These are phyloP conservation scores for Arctium minus DNA, from an alignment of 129 eudicot genomes.

Conservation along the genomic window DNA sequence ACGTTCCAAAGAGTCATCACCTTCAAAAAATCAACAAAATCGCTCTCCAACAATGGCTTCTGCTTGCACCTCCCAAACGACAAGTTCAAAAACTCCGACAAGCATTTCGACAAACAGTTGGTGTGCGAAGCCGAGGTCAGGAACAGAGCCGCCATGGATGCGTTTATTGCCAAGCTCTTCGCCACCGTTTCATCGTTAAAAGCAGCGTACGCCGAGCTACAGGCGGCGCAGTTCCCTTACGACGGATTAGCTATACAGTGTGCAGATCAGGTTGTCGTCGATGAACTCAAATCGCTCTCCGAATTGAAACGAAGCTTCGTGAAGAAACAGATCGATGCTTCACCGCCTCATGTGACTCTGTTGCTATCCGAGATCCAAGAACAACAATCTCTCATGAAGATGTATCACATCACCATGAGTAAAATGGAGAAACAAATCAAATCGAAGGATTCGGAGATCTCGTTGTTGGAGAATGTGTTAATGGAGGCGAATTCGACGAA, in stretches of 20 bases:
- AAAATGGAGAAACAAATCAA: slow-evolving; percentile 53
- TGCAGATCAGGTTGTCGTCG: slow-evolving; percentile 60
- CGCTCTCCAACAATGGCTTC: slow-evolving; percentile 39
- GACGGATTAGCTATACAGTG: slow-evolving; percentile 41
- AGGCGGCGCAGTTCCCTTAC: slow-evolving; percentile 72
- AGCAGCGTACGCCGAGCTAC: slow-evolving; percentile 83
- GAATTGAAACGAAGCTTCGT: slow-evolving; percentile 46
- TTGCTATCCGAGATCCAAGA: slow-evolving; percentile 60
- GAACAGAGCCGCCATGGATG: slow-evolving; percentile 53
- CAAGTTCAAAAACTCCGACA: slow-evolving; percentile 31
- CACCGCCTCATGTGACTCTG: slow-evolving; percentile 59
- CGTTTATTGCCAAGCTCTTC: slow-evolving; percentile 71
- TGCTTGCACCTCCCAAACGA: slow-evolving; percentile 49
- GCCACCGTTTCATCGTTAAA: slow-evolving; percentile 63
- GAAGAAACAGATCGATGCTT: slow-evolving; percentile 45
- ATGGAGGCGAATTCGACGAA: slow-evolving; percentile 24
- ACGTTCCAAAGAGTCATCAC: slow-evolving; percentile 44
- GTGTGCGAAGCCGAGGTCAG: slow-evolving; percentile 25
- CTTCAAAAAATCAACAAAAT: slow-evolving; percentile 32
- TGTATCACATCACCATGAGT: slow-evolving; percentile 60
- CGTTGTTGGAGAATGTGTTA: slow-evolving; percentile 17
- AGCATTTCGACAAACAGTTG: slow-evolving; percentile 29
- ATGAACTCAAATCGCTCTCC: slow-evolving; percentile 48
- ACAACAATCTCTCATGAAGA: slow-evolving; percentile 58
- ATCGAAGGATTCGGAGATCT: slow-evolving; percentile 31